Base-by-base conservation (phyloP, 2,329 filamentous ascomycete genomes). In the Thelonectria blattea region DNA sequence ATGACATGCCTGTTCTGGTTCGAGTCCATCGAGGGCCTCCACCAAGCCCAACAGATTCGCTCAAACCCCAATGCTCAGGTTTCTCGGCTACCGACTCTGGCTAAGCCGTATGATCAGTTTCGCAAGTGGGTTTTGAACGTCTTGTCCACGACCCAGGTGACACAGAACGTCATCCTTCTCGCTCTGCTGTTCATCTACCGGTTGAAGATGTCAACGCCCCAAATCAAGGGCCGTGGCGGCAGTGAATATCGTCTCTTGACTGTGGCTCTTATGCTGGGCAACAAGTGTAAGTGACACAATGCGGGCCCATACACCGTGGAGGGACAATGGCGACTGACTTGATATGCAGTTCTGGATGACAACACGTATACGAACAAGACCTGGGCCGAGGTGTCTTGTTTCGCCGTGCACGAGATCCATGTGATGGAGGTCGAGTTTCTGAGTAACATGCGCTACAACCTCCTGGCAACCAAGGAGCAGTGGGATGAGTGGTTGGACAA, bases 371-470 rank as follows among this genome's bases (percentile, higher is more conserved):
- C 95, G 39, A 99, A 99, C 81, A 97, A 98, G 81, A 99, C 95
- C 0, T 99, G 95, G 95, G 95, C 94, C 2, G 95, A 99, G 71
- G 95, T 99, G 11, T 98, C 95, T 1, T 91, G 91, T 46, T 97
- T 99, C 62, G 88, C 91, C 1, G 94, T 98, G 12, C 88, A 90
- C 62, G 95, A 99, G 76, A 97, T 99, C 52, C 95, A 99, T 74
- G 91, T 97, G 46, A 99, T 99, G 95, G 95, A 99, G 75, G 95
- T 99, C n/a, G 95, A 99, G 75, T 99, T 99, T 71, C 81, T 99
- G 64, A 97, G 94, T 81, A 98, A 98, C 76, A 96, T 99, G 89
- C 88, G 94, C 71, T 99, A 98, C 78, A 93, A 92, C 69, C 81
- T 99, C 8, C 88, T 94, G 73, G 92, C 92, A 3, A 96, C 93